phyloP scores from a whole-genome alignment of 495 filamentous ascomycete species.

The Penicillium canariense region DNA sequence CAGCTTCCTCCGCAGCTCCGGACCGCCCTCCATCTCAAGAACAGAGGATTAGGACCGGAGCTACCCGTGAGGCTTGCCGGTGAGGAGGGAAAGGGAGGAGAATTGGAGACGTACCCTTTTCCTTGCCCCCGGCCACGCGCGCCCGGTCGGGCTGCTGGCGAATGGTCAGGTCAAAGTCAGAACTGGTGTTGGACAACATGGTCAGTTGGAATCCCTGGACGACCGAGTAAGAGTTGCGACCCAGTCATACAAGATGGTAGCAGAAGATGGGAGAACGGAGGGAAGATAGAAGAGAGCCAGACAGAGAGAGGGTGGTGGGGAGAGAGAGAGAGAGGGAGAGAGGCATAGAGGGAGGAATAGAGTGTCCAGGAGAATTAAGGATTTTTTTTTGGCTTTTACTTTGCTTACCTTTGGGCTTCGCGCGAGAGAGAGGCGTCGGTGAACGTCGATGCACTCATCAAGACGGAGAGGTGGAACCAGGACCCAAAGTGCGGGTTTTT shows the following conservation, averaged over 20 bases:
- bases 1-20: background rate
- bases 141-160: slow-evolving; percentile 65
- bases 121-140: slow-evolving; percentile 69
- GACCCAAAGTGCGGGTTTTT: slow-evolving; percentile 11
- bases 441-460: slow-evolving; percentile 49
- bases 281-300: slow-evolving; percentile 3
- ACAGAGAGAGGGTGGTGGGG: background rate
- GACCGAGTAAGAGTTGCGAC: slow-evolving; percentile 34
- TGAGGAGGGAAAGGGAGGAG: background rate
- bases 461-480: slow-evolving; percentile 34
- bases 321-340: background rate
- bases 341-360: background rate
- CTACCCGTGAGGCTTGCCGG: background rate
- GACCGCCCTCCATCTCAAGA: background rate
- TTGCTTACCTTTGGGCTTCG: slow-evolving; percentile 42
- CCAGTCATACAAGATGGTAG: slow-evolving; percentile 9
- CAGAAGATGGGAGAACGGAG: slow-evolving; percentile 4
- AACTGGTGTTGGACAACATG: slow-evolving; percentile 44
- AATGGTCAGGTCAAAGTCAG: slow-evolving; percentile 61
- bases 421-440: slow-evolving; percentile 46
- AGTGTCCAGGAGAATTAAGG: background rate
- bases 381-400: background rate
- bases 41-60: slow-evolving; percentile 5
- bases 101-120: slow-evolving; percentile 53
- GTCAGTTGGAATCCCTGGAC: slow-evolving; percentile 40